Conservation (phyloP, 1,284 basidiomycete species). For the Moesziomyces sp. region DNA sequence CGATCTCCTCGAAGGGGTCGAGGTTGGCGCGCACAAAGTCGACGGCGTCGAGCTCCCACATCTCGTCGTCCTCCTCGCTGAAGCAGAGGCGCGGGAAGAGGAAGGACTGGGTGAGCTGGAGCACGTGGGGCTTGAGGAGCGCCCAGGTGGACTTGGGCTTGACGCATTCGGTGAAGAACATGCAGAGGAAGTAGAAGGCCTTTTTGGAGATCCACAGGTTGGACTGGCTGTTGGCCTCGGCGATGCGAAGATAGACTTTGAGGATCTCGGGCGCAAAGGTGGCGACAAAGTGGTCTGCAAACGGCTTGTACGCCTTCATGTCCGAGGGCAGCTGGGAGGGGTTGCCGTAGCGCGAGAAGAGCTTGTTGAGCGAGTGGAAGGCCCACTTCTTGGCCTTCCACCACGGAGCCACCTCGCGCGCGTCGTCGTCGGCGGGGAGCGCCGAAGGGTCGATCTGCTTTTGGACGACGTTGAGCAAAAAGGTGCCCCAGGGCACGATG, state of each 20-base stretch:
- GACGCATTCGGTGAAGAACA: constrained; percentile 64
- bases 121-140: constrained; percentile 62
- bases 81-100: constrained; percentile 65
- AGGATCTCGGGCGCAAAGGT: constrained; percentile 67
- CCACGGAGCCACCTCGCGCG: constrained; percentile 50
- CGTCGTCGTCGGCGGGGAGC: constrained; percentile 57
- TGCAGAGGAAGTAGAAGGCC: constrained; percentile 58
- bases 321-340: constrained; percentile 62
- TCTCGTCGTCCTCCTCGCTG: constrained; percentile 60
- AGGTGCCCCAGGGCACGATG: constrained; percentile 66
- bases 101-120: constrained; percentile 57
- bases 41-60: constrained; percentile 64
- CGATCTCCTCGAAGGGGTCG: constrained; percentile 63
- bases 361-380: constrained; percentile 66
- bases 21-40: constrained; percentile 62
- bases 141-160: constrained; percentile 66
- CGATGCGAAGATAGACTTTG: constrained; percentile 63
- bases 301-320: constrained; percentile 64
- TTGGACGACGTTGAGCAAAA: constrained; percentile 62
- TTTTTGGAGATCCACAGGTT: constrained; percentile 59
- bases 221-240: constrained; percentile 49
- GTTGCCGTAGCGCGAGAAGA: constrained; percentile 65
- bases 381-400: constrained; percentile 68
- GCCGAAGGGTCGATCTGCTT: constrained; percentile 48
- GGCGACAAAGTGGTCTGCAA: constrained; percentile 62